Conservation (phyloP, 768 basidiomycete species). For the Russula earlei region DNA sequence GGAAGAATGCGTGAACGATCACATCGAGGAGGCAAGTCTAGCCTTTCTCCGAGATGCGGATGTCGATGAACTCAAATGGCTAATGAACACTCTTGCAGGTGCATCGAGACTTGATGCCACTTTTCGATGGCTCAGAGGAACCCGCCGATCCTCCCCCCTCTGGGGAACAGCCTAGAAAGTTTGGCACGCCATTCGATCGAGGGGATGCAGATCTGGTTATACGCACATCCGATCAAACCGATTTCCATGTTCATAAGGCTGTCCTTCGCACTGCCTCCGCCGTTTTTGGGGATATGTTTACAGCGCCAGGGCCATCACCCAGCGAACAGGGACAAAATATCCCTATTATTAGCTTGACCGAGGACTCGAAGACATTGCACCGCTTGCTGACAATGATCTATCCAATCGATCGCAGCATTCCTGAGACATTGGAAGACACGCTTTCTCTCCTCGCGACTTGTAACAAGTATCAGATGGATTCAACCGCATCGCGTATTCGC, state of each 20-base stretch:
- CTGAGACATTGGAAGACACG: not conserved
- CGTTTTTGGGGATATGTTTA: too few relatives aligned
- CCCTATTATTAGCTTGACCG: not conserved
- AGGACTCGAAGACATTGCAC: slow-evolving; percentile 1
- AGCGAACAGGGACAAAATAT: too few relatives aligned
- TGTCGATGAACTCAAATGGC: not conserved
- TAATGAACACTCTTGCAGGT: not conserved
- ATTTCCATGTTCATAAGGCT: too few relatives aligned
- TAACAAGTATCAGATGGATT: slow-evolving; percentile 8
- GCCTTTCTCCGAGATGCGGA: too few relatives aligned
- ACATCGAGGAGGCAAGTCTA: not conserved
- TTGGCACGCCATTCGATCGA: not conserved
- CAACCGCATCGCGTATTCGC: not conserved
- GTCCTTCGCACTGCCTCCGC: too few relatives aligned
- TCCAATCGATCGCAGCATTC: not conserved
- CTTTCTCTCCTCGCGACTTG: not conserved
- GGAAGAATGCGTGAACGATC: not conserved
- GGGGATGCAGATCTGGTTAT: not conserved
- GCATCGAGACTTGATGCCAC: not conserved
- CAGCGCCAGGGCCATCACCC: too few relatives aligned
- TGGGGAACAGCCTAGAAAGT: not conserved
- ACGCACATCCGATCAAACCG: not conserved
- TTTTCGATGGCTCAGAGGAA: not conserved
- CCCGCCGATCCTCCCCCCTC: not conserved
- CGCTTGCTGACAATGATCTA: not conserved